Evolutionary conservation across 352 stramenopile genomes (phyloP), one percentile per base, ranked within the genome.

Genomic region (Phytophthora pinifolia): DNA sequence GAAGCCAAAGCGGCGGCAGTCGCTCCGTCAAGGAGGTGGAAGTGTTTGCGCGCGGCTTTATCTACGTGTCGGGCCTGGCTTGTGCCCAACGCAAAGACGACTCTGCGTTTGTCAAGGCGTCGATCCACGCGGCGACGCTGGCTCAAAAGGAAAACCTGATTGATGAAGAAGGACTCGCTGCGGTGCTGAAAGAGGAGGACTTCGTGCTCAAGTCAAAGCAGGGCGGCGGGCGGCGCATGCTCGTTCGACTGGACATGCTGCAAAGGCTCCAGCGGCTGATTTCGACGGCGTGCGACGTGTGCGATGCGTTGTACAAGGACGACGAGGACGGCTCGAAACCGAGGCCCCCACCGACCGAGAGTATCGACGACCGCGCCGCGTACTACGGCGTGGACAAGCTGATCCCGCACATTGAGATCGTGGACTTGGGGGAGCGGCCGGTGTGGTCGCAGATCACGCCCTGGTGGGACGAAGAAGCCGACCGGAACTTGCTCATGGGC

Each of bases 201-300:
- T 96, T 96, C 44, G 76, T 94, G 37, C 56, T 88, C 7, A 94
- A 94, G 59, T 69, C 87, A 14, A 94, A 93, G 51, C 86, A 96
- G 39, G 84, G 86, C 48, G 86, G 83, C 6, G 86, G 78, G n/a
- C 80, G 83, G 10, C 82, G 86, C 34, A 76, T 96, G 8, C 55
- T 96, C 9, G 87, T 92, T 54, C 86, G 86, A 41, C 52, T 96
- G 18, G 86, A 96, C 47, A 96, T 96, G 83, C 63, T 96, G 4
- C 79, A 83, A 48, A 76, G 86, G 8, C 77, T 96, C 2, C 76
- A 88, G 20, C 65, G 75, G 0, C 62, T 94, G 8, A 55, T 96
- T 32, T 64, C 67, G 1, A 65, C 68, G 0, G 75, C 83, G 15
- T 86, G 86, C 15, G 77, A 89, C 42, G 53, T 65, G 13, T 74